Percentiles rank a stretch among this genome's conserved stretches.
These are phyloP conservation scores for Cotoneaster glaucophyllus DNA, from an alignment of 306 rosid genomes.

Conservation along the genomic window DNA sequence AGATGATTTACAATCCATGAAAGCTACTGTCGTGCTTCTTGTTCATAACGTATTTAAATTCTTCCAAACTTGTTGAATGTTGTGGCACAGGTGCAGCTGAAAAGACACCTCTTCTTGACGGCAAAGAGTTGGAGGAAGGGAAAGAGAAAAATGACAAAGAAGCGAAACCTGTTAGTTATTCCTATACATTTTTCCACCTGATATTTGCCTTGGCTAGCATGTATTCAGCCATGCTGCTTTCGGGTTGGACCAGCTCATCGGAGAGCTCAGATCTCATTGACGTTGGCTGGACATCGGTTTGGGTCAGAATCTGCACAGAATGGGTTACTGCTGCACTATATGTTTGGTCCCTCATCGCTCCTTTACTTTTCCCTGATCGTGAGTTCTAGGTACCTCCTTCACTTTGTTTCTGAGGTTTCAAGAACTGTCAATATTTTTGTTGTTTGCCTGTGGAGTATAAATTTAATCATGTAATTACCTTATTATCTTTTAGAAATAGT, in stretches of 20 bases:
- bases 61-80: not conserved
- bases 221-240: slow-evolving; percentile 96
- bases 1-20: not conserved
- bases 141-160: slow-evolving; percentile 57
- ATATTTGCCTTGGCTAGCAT: slow-evolving; percentile 93
- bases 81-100: slow-evolving; percentile 31
- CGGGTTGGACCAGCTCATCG: slow-evolving; percentile 78
- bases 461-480: slow-evolving; percentile 3
- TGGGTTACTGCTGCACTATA: slow-evolving; percentile 83
- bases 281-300: slow-evolving; percentile 95
- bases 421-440: not conserved
- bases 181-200: slow-evolving; percentile 85
- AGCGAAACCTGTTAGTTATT: slow-evolving; percentile 66
- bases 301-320: slow-evolving; percentile 88
- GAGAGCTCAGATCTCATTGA: slow-evolving; percentile 80
- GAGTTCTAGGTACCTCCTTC: slow-evolving; percentile 49
- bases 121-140: slow-evolving; percentile 72
- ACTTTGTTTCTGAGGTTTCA: not conserved
- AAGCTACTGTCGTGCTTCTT: not conserved
- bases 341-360: slow-evolving; percentile 79
- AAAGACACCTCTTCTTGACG: slow-evolving; percentile 62
- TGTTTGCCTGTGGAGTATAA: not conserved
- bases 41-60: not conserved
- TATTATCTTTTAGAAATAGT: not conserved
- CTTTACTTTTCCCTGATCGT: slow-evolving; percentile 62